phyloP scores from a whole-genome alignment of 441 rosid genomes.

The Mallotus repandus region DNA sequence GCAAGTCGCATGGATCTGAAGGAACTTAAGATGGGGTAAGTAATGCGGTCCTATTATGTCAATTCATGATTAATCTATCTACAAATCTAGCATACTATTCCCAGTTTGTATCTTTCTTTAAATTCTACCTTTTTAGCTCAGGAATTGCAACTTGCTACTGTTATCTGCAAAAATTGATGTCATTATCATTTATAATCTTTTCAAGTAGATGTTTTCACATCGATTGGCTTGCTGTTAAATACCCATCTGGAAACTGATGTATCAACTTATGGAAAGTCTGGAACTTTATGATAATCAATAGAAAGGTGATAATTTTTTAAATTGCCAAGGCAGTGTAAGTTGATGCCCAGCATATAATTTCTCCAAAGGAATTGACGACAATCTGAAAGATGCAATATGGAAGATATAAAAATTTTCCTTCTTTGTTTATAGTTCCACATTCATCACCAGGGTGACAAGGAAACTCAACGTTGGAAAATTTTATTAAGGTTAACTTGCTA shows the following conservation, averaged over 20 bases:
- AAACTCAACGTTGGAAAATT: not conserved
- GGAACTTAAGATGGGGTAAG: conserved; percentile 67
- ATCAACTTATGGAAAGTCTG: conserved; percentile 6
- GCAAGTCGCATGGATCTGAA: conserved; percentile 80
- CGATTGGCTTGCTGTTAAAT: conserved; percentile 2
- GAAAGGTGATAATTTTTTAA: not conserved
- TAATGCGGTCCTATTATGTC: not conserved
- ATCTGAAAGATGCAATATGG: not conserved
- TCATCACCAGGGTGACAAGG: not conserved
- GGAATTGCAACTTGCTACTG: not conserved
- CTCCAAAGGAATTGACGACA: not conserved
- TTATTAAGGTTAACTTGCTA: not conserved
- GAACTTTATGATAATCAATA: not conserved
- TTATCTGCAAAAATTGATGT: not conserved
- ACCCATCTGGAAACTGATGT: conserved; percentile 10
- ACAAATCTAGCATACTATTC: not conserved
- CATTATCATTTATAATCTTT: not conserved
- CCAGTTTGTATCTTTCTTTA: not conserved
- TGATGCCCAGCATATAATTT: not conserved
- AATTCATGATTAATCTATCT: not conserved
- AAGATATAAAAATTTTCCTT: not conserved
- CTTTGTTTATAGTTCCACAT: not conserved
- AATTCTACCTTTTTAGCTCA: not conserved
- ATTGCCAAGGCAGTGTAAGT: not conserved
- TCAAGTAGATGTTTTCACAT: conserved; percentile 1